Evolutionary conservation across 768 basidiomycete genomes (phyloP), one percentile per base, ranked within the genome.

Genomic region (Pleurotus ostreatus): DNA sequence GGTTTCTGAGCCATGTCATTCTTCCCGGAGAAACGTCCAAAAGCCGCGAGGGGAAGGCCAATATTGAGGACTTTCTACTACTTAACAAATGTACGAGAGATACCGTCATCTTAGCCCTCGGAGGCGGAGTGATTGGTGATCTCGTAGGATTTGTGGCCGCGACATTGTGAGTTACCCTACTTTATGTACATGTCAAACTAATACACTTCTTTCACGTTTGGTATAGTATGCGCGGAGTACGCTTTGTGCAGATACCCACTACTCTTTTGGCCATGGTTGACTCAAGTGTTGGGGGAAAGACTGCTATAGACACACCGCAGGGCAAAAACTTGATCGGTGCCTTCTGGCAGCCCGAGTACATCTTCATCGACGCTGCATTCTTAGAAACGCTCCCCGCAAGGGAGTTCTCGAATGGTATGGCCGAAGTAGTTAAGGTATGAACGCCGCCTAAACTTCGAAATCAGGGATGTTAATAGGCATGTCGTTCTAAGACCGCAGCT

Each of bases 361-460:
- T 98, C 67, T 99, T 99, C 73, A 96, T 98, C 61, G 97, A 99
- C 68, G 89, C 92, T 22, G 89, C 95, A 1, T 96, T 97, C 78
- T 82, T 99, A 56, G 92, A 94, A 65, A 94, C 92, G 1, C 84
- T 99, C 2, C 95, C 95, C 0, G 71, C 84, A 30, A 80, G 96
- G 54, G 97, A 98, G 69, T 93, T 98, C 59, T 90, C 92, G n/a
- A 98, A 98, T 65, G 96, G 97, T 38, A 96, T 99, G 89, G 96
- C 97, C 0, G 96, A 99, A 70, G 89, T 98, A 2, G 86, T 98
- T 67, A 99, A 99, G 83, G 94, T 92, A 55, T 58, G 78, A 69
- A 39, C 38, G 41, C 41, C 22, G 30, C 30, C 8, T 34, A 34
- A 34, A 34, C 30, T 8, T 34, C 30, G 30, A 34, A 34, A 11